Base-by-base conservation (phyloP, 2,329 filamentous ascomycete genomes). In the Fragosphaeria purpurea region DNA sequence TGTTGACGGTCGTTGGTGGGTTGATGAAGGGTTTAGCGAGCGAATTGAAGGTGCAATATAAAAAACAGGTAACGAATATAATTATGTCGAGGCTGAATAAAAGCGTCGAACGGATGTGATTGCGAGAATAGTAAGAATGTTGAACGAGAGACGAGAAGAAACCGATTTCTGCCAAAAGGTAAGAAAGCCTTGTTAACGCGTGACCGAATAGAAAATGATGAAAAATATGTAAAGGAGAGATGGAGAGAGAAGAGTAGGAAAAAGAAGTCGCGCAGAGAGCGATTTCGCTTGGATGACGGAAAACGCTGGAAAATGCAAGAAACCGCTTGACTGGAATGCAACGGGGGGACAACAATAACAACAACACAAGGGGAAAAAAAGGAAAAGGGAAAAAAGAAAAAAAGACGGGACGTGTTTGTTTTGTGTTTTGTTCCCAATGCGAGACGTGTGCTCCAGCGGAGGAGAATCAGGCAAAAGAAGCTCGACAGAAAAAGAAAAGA, bases 1-100 rank as follows among this genome's bases (percentile, higher is more conserved):
- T 73, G 51, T 68, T 70, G 62, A 58, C 43, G 53, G 50, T 54
- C 47, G 37, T 39, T 46, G 52, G 2, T 13, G 30, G 22, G 32
- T 33, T 43, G 12, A 22, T 22, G 22, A 2, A 3, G 22, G 22
- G 22, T 35, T 41, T 46, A 32, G 37, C 32, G 13, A 5, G 34
- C 4, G 40, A n/a, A 31, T 22, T 22, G 22, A 22, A 22, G 22
- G 22, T 2, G 22, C 3, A 22, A 22, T 22, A 22, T 12, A n/a
- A 37, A 42, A 31, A 6, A 30, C 38, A 44, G 38, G n/a, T 12
- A 38, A 34, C 41, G 34, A 41, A 4, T 22, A 12, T 37, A 33
- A 12, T 8, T 50, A 48, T 56, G 47, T 50, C 51, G 52, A 51
- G 52, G 53, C 55, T 35, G 50, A 50, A 35, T 47, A 47, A 48